Base-by-base conservation (phyloP, 1,284 basidiomycete species). In the Tylopilus sp. region DNA sequence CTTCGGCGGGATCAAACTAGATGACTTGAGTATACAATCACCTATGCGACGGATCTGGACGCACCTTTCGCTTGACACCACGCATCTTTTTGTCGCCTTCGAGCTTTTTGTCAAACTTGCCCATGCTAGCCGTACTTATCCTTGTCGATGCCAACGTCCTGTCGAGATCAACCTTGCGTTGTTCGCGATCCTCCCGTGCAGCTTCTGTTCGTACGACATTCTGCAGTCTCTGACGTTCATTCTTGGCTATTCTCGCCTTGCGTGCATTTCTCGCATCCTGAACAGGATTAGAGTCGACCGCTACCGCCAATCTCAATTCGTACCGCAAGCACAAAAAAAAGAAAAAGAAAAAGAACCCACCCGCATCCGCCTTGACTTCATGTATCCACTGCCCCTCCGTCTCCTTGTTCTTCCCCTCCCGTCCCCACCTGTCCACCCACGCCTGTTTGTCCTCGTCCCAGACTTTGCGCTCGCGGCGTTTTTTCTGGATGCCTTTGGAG, bases 391-490 rank as follows among this genome's bases (percentile, higher is more conserved):
- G 94, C 19, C 90, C 89, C 82, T 99, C 96, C 32, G 82, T 81
- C 68, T 96, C 88, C 82, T 91, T 97, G 79, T 99, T 99, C 83
- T 95, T 95, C 33, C 95, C 96, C 67, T 90, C 90, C 77, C 88
- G 89, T 2, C 98, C 97, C 97, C 97, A 99, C 60, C 95, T 85
- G 62, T 92, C 88, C 18, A 98, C 94, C 94, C 95, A 99, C 52
- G 95, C 94, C 80, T 97, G 94, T 72, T 87, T 89, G 79, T 97
- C 96, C 72, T 99, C 97, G 81, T 99, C 97, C 91, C 95, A 99
- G 12, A 92, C 89, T 77, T 92, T 91, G 82, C 89, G 93, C 53
- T 98, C 95, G 65, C 88, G 89, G 70, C 86, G 89, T 76, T 85
- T 91, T 74, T 96, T 89, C 72, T 90, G 89, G 74, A 99, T 99